Evolutionary conservation across 176 grass and related monocot genomes (phyloP).

Genomic region (Areca catechu): DNA sequence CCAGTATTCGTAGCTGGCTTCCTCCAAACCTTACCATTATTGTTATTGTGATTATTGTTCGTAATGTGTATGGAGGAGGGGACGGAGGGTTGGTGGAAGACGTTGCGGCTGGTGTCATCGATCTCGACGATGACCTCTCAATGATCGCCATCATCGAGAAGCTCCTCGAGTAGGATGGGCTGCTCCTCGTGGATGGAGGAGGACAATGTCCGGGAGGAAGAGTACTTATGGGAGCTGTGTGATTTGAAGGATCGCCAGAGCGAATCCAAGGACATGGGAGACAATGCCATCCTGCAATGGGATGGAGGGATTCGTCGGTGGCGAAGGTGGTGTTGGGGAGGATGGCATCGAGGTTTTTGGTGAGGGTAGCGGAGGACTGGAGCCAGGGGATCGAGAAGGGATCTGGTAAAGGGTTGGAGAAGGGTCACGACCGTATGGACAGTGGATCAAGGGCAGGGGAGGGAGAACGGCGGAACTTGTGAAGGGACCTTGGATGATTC

Average conservation of each 20-base stretch:
- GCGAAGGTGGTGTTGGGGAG: too few relatives aligned
- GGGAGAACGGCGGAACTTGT: too few relatives aligned
- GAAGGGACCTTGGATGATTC: too few relatives aligned
- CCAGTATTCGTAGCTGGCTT: neutral
- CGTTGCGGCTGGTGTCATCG: conserved; percentile 27
- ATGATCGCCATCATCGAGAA: neutral
- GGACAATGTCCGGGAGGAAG: neutral
- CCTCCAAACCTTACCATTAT: conserved; percentile 26
- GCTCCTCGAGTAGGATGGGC: conserved; percentile 4
- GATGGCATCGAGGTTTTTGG: too few relatives aligned
- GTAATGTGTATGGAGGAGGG: neutral
- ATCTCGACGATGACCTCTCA: conserved; percentile 87
- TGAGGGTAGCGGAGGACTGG: too few relatives aligned
- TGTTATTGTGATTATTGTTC: too few relatives aligned
- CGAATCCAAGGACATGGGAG: neutral
- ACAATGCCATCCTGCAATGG: too few relatives aligned
- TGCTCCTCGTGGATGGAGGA: conserved; percentile 36
- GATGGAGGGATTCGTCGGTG: too few relatives aligned
- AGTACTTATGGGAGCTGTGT: conserved; percentile 2
- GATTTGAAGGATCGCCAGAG: conserved; percentile 11
- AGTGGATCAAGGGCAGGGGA: too few relatives aligned
- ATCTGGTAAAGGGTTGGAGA: too few relatives aligned
- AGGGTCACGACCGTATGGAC: too few relatives aligned
- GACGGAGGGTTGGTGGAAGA: conserved; percentile 5
- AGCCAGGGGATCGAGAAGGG: too few relatives aligned